Percentiles rank a stretch among this genome's conserved stretches.
Conservation (phyloP, 371 early-diverging fungal species). For the Syncephalastrum contaminatum region DNA sequence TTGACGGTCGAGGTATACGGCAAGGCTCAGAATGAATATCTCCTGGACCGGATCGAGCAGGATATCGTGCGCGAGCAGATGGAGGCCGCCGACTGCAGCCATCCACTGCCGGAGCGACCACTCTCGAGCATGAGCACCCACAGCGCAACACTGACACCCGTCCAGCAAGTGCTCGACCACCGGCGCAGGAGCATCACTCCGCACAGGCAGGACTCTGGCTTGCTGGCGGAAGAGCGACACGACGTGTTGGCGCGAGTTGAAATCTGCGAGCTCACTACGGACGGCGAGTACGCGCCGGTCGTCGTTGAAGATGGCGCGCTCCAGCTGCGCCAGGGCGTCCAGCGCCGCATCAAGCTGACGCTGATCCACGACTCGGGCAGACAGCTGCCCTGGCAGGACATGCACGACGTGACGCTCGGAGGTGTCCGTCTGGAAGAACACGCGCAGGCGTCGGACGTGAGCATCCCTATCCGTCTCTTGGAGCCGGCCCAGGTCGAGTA, state of each 20-base stretch:
- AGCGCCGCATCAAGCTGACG: conserved; percentile 68
- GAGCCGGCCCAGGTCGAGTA: conserved; percentile 29
- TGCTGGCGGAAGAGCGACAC: conserved; percentile 62
- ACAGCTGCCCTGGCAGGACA: conserved; percentile 58
- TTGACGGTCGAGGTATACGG: conserved; percentile 64
- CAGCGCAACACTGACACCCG: neutral
- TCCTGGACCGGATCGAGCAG: conserved; percentile 17
- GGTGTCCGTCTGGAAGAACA: conserved; percentile 51
- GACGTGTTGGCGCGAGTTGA: conserved; percentile 68
- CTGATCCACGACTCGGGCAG: conserved; percentile 75
- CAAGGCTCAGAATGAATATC: conserved; percentile 34
- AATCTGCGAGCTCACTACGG: conserved; percentile 59
- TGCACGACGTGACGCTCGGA: conserved; percentile 46
- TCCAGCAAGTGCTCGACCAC: neutral
- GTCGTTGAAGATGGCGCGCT: conserved; percentile 69
- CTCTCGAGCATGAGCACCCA: neutral
- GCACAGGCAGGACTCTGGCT: neutral
- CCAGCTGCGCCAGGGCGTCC: conserved; percentile 78
- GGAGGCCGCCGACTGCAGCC: neutral
- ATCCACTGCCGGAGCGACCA: neutral
- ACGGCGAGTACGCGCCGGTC: conserved; percentile 71
- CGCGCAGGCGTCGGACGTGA: conserved; percentile 30
- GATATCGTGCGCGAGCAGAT: conserved; percentile 2
- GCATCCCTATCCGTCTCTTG: neutral
- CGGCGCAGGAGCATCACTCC: neutral